Conservation (phyloP, 1,284 basidiomycete species). For the Moesziomyces globuligerus region DNA sequence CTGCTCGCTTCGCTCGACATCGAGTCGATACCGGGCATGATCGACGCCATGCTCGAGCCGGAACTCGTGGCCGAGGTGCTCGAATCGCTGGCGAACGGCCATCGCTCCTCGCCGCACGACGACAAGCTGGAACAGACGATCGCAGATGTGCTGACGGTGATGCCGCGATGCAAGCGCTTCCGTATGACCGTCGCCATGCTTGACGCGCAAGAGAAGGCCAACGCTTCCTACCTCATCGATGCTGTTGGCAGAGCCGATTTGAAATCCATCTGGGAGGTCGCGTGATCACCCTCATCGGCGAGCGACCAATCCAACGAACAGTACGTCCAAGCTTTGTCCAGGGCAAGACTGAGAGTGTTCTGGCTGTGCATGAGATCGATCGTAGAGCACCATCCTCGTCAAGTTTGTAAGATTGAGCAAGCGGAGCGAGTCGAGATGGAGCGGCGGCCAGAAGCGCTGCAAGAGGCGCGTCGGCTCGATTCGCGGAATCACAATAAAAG, state of each 20-base stretch:
- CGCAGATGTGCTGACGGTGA: conserved; percentile 4
- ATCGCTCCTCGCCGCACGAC: conserved; percentile 3
- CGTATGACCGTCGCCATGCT: conserved; percentile 39
- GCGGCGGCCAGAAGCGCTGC: no score
- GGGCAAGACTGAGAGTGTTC: neutral
- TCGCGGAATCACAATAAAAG: neutral
- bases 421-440: neutral
- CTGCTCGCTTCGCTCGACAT: conserved; percentile 18
- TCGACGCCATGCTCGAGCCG: conserved; percentile 39
- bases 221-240: conserved; percentile 17
- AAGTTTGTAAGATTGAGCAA: neutral
- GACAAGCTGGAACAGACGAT: neutral
- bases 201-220: conserved; percentile 20
- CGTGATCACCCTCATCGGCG: neutral
- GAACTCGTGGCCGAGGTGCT: conserved; percentile 31
- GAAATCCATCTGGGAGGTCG: conserved; percentile 25
- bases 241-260: conserved; percentile 15
- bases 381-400: neutral
- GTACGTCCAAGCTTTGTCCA: neutral
- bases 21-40: conserved; percentile 26
- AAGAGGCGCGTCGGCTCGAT: neutral
- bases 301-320: neutral
- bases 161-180: conserved; percentile 36
- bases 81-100: conserved; percentile 10
- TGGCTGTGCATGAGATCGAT: neutral